Base-by-base conservation (phyloP, 1,284 basidiomycete genomes). In the Irpex sp. region DNA sequence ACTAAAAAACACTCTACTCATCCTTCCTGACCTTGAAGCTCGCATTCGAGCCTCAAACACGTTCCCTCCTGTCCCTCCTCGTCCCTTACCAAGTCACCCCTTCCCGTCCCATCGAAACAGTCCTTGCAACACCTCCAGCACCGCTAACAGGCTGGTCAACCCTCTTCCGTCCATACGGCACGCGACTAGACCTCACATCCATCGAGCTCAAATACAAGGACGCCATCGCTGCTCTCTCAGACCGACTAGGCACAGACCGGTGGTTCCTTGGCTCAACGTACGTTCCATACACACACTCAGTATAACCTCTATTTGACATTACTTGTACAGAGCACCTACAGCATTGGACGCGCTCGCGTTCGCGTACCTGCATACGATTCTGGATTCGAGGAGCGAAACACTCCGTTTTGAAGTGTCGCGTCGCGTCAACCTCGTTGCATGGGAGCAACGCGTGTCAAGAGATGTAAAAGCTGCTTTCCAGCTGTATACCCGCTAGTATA, bases 211-310 rank as follows among this genome's bases (percentile, higher is more conserved):
- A 84, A 66, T 93, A 91, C 72, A 78, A 79, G n/a, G 88, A 91
- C 54, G 91, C 90, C 7, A 85, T 93, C 17, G 72, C 81, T 7
- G 83, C 91, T 1, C 80, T 93, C 13, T 88, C 89, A 0, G 88
- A 89, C 66, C 82, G 91, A 26, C 80, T 93, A 1, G 87, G 85
- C 26, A 84, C 82, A 2, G 88, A 92, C 70, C 84, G 81, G 64
- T 93, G 91, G 91, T 89, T 93, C 76, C 81, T 93, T 3, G 87
- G 82, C 44, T 93, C 91, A 17, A 76, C 75, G 92, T 92, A 72
- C 64, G 87, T 79, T 5, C 3, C 57, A 49, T 17, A 5, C n/a
- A 15, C 8, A 7, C 6, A n/a, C 60, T 11, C 63, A n/a, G n/a
- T 47, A n/a, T 47, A n/a, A 47, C 3, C 9, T 36, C 62, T n/a